Percentiles rank a stretch among this genome's conserved stretches.
Conservation (phyloP, 148 eudicot species). For the Spergularia bocconei region DNA sequence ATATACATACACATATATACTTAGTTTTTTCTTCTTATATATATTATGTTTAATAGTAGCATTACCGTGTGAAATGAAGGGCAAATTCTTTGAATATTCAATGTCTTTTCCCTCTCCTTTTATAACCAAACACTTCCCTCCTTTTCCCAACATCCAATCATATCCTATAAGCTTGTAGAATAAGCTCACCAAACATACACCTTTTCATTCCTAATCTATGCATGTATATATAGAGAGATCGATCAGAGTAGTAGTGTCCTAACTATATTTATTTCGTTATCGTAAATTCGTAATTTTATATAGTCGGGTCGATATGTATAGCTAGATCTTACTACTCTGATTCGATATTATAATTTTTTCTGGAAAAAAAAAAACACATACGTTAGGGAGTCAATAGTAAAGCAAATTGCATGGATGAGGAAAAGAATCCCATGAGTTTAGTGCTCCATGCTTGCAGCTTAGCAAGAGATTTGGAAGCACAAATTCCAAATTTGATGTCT, state of each 20-base stretch:
- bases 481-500: conserved; percentile 29
- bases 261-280: too few species aligned
- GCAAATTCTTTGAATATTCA: conserved; percentile 42
- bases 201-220: not conserved
- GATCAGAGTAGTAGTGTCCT: too few species aligned
- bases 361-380: not conserved
- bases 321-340: too few species aligned
- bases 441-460: conserved; percentile 43
- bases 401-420: conserved; percentile 39
- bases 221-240: too few species aligned
- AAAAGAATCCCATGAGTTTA: conserved; percentile 15
- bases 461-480: conserved; percentile 46
- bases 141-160: not conserved
- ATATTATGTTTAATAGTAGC: not conserved
- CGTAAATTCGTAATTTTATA: too few species aligned
- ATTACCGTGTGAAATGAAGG: conserved; percentile 28
- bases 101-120: conserved; percentile 2
- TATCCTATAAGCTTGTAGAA: not conserved
- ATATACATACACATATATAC: not conserved
- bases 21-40: conserved; percentile 23
- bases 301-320: too few species aligned
- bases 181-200: conserved; percentile 12
- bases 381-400: not conserved
- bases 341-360: not conserved
- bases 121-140: conserved; percentile 15